Conservation (phyloP, 148 eudicot species). For the Chenopodium berlandieri region DNA sequence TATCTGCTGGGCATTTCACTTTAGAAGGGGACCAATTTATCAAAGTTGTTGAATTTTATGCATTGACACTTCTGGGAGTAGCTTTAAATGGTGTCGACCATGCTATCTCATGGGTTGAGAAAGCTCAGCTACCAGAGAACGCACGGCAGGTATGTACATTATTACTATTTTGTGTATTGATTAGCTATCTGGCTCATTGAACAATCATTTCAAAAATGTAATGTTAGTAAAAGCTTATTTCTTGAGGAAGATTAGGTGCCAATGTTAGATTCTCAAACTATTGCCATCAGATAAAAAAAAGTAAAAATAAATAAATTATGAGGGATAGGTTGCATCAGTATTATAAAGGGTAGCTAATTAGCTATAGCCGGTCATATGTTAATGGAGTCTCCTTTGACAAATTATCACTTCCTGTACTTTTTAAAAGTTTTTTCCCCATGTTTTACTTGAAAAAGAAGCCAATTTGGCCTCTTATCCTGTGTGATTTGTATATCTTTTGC, state of each 20-base stretch:
- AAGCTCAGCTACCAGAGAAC: slow-evolving; percentile 70
- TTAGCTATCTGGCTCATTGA: background rate
- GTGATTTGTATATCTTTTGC: background rate
- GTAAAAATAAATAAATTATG: no score
- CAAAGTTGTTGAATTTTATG: slow-evolving; percentile 79
- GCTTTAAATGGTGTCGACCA: slow-evolving; percentile 40
- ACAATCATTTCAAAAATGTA: background rate
- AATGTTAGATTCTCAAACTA: background rate
- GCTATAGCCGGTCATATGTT: background rate
- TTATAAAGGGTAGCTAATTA: background rate
- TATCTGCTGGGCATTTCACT: slow-evolving; percentile 23
- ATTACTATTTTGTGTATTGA: background rate
- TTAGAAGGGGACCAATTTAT: slow-evolving; percentile 62
- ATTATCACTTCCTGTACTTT: no score
- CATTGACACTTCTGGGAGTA: slow-evolving; percentile 50
- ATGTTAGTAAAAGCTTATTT: background rate
- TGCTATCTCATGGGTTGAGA: slow-evolving; percentile 84
- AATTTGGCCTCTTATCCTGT: background rate
- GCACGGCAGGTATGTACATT: slow-evolving; percentile 62
- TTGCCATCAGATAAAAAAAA: background rate
- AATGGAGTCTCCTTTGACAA: background rate
- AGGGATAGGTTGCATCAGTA: background rate
- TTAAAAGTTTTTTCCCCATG: background rate
- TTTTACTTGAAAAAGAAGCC: background rate
- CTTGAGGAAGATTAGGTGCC: background rate